Base-by-base conservation (phyloP, 129 eudicot genomes). In the Smallanthus sonchifolius region DNA sequence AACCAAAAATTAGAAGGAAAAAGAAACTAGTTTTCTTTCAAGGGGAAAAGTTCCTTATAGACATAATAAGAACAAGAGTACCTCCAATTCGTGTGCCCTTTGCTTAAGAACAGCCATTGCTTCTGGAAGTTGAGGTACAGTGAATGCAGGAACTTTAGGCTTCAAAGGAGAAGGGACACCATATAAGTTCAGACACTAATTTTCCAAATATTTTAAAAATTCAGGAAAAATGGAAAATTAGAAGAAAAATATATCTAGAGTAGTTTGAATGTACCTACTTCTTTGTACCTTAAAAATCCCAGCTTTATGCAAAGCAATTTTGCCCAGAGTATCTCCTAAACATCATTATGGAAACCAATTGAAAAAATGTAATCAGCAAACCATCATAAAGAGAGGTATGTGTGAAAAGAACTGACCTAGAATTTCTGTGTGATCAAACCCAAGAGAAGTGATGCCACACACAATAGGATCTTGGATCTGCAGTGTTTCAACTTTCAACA, bases 391-490 rank as follows among this genome's bases (percentile, higher is more conserved):
- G 54, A 70, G 19, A 47, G n/a, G 37, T 51, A 55, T 72, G 6
- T 65, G 20, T 7, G 51, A 80, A 54, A 54, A 72, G 64, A 51
- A 79, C 89, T 62, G 59, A 92, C 98, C 98, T 65, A 92, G 77
- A 48, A 79, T 76, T 59, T 92, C 98, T 76, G 86, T 87, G 82
- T 92, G 98, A 86, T 92, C 98, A 89, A 89, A 87, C 43, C 98
- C 98, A 72, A 92, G 84, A 60, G 98, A 85, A 79, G 92, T 68
- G 82, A 92, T 83, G 81, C 98, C 98, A 87, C 98, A 92, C 38
- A 86, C 98, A 49, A 87, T 49, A 73, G 98, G 96, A 65, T 83
- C 63, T 80, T 87, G 89, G 78, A 92, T 87, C 98, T 92, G 92
- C 89, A 78, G 30, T 66, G 32, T 47, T 54, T 56, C 10, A 51